Evolutionary conservation across 78 protist species (phyloP).

Genomic region (Abeoforma whisleri): DNA sequence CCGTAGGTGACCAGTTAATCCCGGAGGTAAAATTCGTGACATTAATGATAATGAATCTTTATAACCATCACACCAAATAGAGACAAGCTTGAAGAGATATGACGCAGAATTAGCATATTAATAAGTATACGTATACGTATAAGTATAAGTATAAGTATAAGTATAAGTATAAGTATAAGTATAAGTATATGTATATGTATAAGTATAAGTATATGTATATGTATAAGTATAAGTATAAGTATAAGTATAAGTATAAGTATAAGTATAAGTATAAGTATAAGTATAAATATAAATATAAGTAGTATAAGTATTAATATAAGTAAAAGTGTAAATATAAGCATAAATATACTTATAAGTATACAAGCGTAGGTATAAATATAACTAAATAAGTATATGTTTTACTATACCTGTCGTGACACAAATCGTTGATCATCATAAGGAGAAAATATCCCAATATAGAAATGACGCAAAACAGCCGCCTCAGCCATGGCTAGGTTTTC

Average conservation of each 20-base stretch:
- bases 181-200: not conserved
- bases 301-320: no score
- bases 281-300: not conserved
- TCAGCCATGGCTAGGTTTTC: not conserved
- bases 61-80: conserved; percentile 2
- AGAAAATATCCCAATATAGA: not conserved
- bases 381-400: no score
- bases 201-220: not conserved
- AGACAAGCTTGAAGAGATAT: not conserved
- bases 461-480: conserved; percentile 1
- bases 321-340: no score
- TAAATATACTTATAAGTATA: no score
- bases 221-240: not conserved
- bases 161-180: not conserved
- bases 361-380: no score
- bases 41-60: not conserved
- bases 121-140: not conserved
- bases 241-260: not conserved
- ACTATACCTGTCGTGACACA: not conserved
- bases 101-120: not conserved
- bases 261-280: not conserved
- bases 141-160: not conserved
- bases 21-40: not conserved
- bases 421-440: not conserved
- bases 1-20: not conserved